Percentiles rank a stretch among this genome's conserved stretches.
phyloP scores from a whole-genome alignment of 192 early-diverging fungal species.

The Mortierella antarctica region DNA sequence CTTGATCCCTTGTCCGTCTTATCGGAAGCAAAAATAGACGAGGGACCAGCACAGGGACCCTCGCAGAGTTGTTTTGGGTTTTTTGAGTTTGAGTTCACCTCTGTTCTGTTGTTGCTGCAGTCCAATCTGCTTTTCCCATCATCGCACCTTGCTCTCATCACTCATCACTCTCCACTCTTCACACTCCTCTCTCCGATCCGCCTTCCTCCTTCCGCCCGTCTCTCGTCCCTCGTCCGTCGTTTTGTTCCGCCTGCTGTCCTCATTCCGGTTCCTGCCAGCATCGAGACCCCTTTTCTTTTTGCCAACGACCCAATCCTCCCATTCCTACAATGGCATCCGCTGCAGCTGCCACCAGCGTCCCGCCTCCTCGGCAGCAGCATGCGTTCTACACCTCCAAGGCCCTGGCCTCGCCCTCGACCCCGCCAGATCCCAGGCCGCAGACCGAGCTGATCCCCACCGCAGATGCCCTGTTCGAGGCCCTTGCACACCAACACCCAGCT shows the following conservation, averaged over 20 bases:
- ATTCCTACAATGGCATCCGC: conserved; percentile 21
- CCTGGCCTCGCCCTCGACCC: neutral
- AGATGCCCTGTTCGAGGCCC: conserved; percentile 42
- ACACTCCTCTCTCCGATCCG: too few relatives aligned
- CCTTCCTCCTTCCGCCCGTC: too few relatives aligned
- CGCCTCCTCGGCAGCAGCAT: conserved; percentile 9
- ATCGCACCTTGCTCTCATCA: too few relatives aligned
- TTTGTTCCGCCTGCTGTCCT: neutral
- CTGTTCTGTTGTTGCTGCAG: too few relatives aligned
- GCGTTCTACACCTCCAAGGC: conserved; percentile 1
- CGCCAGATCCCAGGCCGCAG: neutral
- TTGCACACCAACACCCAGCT: conserved; percentile 9
- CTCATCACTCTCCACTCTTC: too few relatives aligned
- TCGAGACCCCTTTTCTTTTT: neutral
- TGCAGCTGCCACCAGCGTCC: conserved; percentile 7
- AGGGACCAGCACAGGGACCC: too few relatives aligned
- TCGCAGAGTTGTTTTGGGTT: too few relatives aligned
- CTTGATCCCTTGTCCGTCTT: too few relatives aligned
- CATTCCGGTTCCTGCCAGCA: neutral
- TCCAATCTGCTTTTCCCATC: too few relatives aligned
- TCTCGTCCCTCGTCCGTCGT: too few relatives aligned
- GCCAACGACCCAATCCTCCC: neutral
- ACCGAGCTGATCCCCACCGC: conserved; percentile 29
- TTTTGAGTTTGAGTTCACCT: too few relatives aligned
- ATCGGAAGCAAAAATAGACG: too few relatives aligned